phyloP scores from a whole-genome alignment of 1,139 yeast genomes.

The Pichia sp. region DNA sequence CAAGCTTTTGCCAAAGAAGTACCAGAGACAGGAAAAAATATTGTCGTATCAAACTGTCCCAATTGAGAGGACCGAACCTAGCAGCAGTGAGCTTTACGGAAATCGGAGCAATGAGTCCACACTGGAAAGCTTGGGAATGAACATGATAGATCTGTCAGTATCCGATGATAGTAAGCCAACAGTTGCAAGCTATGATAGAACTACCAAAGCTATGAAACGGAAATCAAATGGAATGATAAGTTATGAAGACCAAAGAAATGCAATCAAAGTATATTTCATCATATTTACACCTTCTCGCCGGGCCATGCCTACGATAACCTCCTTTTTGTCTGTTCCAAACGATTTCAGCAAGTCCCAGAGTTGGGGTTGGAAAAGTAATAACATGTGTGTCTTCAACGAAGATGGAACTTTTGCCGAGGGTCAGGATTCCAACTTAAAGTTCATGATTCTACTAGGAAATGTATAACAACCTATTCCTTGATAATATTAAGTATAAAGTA shows the following conservation, averaged over 20 bases:
- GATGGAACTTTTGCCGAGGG: slow-evolving; percentile 40
- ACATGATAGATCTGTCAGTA: slow-evolving; percentile 9
- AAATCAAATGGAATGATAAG: slow-evolving; percentile 20
- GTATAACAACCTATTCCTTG: slow-evolving; percentile 16
- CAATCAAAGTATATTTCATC: slow-evolving; percentile 45
- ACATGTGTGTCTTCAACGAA: slow-evolving; percentile 44
- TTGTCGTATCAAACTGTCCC: slow-evolving; percentile 3
- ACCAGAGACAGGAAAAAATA: slow-evolving; percentile 4
- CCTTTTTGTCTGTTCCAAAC: slow-evolving; percentile 50
- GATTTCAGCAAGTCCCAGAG: slow-evolving; percentile 48
- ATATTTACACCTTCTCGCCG: slow-evolving; percentile 49
- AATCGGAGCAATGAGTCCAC: not conserved
- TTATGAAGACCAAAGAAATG: slow-evolving; percentile 44
- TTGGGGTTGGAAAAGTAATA: slow-evolving; percentile 55
- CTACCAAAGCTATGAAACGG: not conserved
- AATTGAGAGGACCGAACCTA: not conserved
- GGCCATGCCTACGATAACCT: slow-evolving; percentile 41
- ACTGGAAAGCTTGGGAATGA: slow-evolving; percentile 17
- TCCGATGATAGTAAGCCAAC: slow-evolving; percentile 8
- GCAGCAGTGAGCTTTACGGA: not conserved
- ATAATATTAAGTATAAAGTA: too few species aligned
- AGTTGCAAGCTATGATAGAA: not conserved
- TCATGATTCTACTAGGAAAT: slow-evolving; percentile 47
- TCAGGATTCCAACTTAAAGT: slow-evolving; percentile 40
- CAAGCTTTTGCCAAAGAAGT: slow-evolving; percentile 22